A percentile compares a stretch with the other conserved stretches of the same genome.
Conservation (phyloP, 2,329 filamentous ascomycete species). For the Aspergillus costaricaensis region DNA sequence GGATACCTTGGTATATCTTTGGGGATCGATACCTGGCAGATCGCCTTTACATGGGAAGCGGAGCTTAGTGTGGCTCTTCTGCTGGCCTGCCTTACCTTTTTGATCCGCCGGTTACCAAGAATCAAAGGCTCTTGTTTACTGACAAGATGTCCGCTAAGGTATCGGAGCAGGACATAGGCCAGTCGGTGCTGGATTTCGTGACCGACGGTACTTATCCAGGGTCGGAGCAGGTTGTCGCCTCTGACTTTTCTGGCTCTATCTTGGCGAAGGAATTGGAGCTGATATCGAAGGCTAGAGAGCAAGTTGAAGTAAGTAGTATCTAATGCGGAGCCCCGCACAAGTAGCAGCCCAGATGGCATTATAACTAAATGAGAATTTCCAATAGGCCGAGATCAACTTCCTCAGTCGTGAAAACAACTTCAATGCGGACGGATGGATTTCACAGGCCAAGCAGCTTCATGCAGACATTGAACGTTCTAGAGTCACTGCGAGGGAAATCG, state of each 20-base stretch:
- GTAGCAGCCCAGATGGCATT: background rate
- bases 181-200: conserved; percentile 67
- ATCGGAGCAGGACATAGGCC: conserved; percentile 50
- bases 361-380: conserved; percentile 13
- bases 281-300: conserved; percentile 54
- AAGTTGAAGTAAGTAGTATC: conserved; percentile 51
- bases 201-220: conserved; percentile 59
- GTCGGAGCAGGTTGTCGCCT: conserved; percentile 56
- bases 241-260: conserved; percentile 51
- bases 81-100: background rate
- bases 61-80: background rate
- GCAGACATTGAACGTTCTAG: conserved; percentile 81
- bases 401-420: conserved; percentile 76
- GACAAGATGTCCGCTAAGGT: conserved; percentile 39
- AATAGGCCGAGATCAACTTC: conserved; percentile 68
- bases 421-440: conserved; percentile 83
- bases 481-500: conserved; percentile 76
- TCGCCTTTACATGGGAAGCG: background rate
- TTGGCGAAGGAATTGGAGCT: conserved; percentile 54
- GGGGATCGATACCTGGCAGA: background rate
- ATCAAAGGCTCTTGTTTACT: background rate
- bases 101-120: background rate
- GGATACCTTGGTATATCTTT: background rate
- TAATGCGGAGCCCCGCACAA: background rate
- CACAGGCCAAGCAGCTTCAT: conserved; percentile 79